Base-by-base conservation (phyloP, 1,139 yeast genomes). In the Saccharomyces hybrid region DNA sequence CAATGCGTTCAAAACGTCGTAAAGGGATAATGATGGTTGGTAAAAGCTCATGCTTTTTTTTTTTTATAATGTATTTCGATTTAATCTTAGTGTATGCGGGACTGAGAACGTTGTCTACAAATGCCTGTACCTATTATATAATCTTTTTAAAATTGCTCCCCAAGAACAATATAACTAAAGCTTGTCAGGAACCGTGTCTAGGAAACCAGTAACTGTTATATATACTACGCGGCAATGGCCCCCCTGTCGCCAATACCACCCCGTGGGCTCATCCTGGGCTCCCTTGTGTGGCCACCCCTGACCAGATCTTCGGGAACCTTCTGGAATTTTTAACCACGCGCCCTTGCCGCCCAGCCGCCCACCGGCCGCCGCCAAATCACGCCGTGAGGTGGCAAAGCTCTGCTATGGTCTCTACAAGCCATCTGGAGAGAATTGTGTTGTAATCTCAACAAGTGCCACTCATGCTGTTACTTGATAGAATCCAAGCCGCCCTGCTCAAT, bases 1-100 rank as follows among this genome's bases (percentile, higher is more conserved):
- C 46, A 67, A 51, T 3, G 70, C 69, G 34, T 62, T 61, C 47
- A 66, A 31, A 24, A 67, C 63, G 55, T 67, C 70, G 49, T 64
- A 66, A 21, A 66, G 53, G 0, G 70, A 67, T 52, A 66, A 42
- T 14, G 67, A 61, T 49, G 69, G 70, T 55, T 66, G 69, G 48
- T 66, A 62, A 48, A 64, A 67, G 51, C 67, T 67, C 70, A 67
- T 66, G 26, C 26, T 24, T 24, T 1, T 24, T 24, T 24, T 24
- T 24, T 24, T 4, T 24, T 4, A 24, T 26, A 7, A 14, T 48
- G 38, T 21, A 24, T 6, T 5, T 27, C 2, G 12, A 24, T 19
- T 19, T 16, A 21, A 19, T 19, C 24, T 16, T 38, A 38, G 6
- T 34, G 16, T 38, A 19, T 19, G 44, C 5, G 26, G 24, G 24